Percentiles rank a stretch among this genome's conserved stretches.
These are phyloP conservation scores for Elsinoe arachidis DNA, from an alignment of 2,329 filamentous ascomycete species.

Conservation along the genomic window DNA sequence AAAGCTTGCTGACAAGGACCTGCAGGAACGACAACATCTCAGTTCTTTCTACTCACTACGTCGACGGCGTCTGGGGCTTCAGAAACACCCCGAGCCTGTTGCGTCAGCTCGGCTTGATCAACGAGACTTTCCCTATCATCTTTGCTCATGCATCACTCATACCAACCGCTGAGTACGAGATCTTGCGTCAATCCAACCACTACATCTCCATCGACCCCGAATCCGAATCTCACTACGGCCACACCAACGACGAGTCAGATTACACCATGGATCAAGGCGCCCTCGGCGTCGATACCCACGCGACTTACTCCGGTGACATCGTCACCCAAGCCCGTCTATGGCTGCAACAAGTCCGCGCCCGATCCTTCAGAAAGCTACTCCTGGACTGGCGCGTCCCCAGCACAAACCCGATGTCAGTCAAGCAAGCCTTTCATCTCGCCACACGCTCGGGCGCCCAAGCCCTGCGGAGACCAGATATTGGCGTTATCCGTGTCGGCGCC, in stretches of 20 bases:
- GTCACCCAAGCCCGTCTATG: conserved; percentile 8
- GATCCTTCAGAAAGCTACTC: conserved; percentile 19
- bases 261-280: conserved; percentile 43
- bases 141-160: neutral
- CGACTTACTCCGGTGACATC: conserved; percentile 42
- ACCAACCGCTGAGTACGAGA: conserved; percentile 7
- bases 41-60: conserved; percentile 5
- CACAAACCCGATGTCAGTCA: conserved; percentile 44
- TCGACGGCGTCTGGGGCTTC: neutral
- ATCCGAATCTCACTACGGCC: conserved; percentile 52
- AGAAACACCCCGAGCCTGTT: neutral
- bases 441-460: conserved; percentile 47
- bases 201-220: conserved; percentile 51
- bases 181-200: conserved; percentile 44
- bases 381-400: conserved; percentile 36
- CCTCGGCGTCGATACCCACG: conserved; percentile 48
- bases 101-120: neutral
- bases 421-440: conserved; percentile 48
- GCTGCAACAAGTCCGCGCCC: conserved; percentile 8
- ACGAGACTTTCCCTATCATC: neutral
- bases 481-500: conserved; percentile 36
- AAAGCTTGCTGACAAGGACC: conserved; percentile 36
- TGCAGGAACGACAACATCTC: conserved; percentile 36
- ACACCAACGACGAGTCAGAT: conserved; percentile 38
- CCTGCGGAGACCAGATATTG: conserved; percentile 44